Base-by-base conservation (phyloP, 2,329 filamentous ascomycete genomes). In the Chaetomiaceae sp. region DNA sequence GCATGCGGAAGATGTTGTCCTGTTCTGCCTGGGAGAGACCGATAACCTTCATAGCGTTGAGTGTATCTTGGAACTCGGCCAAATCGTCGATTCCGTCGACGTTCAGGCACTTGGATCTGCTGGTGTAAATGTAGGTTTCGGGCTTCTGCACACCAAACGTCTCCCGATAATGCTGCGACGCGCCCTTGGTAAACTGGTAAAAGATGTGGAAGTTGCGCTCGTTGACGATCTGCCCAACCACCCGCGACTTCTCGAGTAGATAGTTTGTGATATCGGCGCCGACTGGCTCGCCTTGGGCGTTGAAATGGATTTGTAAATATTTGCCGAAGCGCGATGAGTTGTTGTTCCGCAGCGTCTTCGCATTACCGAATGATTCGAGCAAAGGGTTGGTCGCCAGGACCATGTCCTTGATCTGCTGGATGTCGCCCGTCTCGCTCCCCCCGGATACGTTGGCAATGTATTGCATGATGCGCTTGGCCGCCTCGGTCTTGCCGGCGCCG, bases 161-260 rank as follows among this genome's bases (percentile, higher is more conserved):
- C 65, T 94, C 84, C 68, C 90, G 80, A 71, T 97, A 95, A 54
- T 86, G 82, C 61, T 86, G 79, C n/a, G 90, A 87, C 9, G 92
- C 92, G 4, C 89, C 90, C 73, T 97, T 99, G 42, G 94, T 89
- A 71, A 97, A 96, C 71, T 99, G 94, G 73, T 99, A 99, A 71
- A 99, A 99, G 65, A 99, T 97, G 73, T 99, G 94, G 71, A 99
- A 99, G 73, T 96, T 97, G 62, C 94, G 84, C 78, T 99, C 94
- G 69, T 96, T 95, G 54, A 75, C 78, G 62, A 97, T 97, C 74
- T 97, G 94, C 14, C 92, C 90, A 9, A 96, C 90, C 16, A 99
- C 94, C 74, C 94, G 82, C 43, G 89, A 86, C 77, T 97, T 97
- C 70, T 99, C 94, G 48, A 99, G 79, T 21, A 99, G 78, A 67